A percentile compares a stretch with the other conserved stretches of the same genome.
phyloP scores from a whole-genome alignment of 192 early-diverging fungal genomes.

The Umbelopsis ramanniana region DNA sequence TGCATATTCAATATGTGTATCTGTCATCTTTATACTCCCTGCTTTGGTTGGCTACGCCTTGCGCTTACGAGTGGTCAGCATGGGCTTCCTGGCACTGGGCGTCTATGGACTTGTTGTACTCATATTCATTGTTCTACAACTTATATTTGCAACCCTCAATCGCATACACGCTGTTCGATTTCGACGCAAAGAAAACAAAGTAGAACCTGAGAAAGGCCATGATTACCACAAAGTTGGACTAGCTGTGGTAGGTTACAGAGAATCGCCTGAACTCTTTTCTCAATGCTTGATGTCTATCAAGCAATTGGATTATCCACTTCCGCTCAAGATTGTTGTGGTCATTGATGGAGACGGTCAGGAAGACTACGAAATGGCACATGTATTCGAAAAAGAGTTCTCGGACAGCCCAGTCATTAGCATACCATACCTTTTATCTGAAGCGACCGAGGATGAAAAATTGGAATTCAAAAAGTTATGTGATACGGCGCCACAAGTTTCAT shows the following conservation, averaged over 20 bases:
- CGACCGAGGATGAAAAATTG: conserved; percentile 10
- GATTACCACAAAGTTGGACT: conserved; percentile 29
- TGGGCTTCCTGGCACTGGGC: conserved; percentile 33
- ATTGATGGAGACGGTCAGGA: conserved; percentile 40
- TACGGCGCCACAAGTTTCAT: conserved; percentile 17
- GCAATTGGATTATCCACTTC: conserved; percentile 34
- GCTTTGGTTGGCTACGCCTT: conserved; percentile 39
- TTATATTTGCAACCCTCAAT: conserved; percentile 44
- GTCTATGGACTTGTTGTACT: conserved; percentile 45
- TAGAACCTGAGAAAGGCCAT: neutral
- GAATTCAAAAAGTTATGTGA: neutral
- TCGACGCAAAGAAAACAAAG: neutral
- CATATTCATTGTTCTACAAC: conserved; percentile 32
- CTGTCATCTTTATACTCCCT: conserved; percentile 35
- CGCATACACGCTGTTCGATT: conserved; percentile 24
- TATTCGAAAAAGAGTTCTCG: conserved; percentile 38
- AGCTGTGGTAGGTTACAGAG: conserved; percentile 43
- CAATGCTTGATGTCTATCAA: conserved; percentile 41
- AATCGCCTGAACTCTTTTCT: conserved; percentile 37
- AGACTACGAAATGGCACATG: conserved; percentile 40
- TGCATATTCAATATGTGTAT: conserved; percentile 38
- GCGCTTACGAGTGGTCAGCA: conserved; percentile 23
- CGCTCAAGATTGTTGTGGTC: conserved; percentile 34
- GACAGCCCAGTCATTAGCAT: conserved; percentile 18
- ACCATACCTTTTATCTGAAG: conserved; percentile 32